Evolutionary conservation across 257 asterid species (phyloP).

Genomic region (Paraleonurus japonicus): DNA sequence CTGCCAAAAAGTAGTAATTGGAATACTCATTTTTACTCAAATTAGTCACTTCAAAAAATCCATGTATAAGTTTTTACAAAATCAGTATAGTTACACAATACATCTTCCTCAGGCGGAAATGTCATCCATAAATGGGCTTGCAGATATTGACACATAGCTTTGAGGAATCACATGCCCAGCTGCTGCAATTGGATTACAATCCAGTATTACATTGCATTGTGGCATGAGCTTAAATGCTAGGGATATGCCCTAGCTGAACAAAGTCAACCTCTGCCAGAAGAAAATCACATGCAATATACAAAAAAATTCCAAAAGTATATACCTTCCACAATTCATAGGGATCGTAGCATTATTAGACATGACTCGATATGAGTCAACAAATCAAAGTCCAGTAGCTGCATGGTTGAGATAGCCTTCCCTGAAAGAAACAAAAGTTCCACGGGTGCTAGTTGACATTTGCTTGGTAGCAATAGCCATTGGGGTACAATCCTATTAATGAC

Average conservation of each 20-base stretch:
- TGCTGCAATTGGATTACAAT: conserved; percentile 77
- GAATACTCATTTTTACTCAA: neutral
- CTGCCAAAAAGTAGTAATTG: conserved; percentile 4
- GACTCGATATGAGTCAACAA: conserved; percentile 68
- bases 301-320: conserved; percentile 24
- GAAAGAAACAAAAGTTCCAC: conserved; percentile 82
- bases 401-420: conserved; percentile 97
- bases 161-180: conserved; percentile 97
- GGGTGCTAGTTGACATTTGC: conserved; percentile 72
- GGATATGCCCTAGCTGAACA: conserved; percentile 71
- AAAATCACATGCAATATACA: conserved; percentile 22
- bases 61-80: conserved; percentile 51
- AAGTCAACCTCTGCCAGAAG: conserved; percentile 31
- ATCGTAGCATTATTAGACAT: conserved; percentile 46
- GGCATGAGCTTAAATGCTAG: conserved; percentile 93
- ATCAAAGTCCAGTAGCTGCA: conserved; percentile 85
- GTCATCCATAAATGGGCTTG: conserved; percentile 91
- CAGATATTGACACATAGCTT: conserved; percentile 79
- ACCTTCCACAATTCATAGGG: conserved; percentile 69
- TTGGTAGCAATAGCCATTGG: conserved; percentile 94
- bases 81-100: conserved; percentile 52
- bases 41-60: conserved; percentile 17
- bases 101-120: conserved; percentile 85
- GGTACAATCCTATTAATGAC: conserved; percentile 66
- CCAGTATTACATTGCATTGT: conserved; percentile 86